Evolutionary conservation across 345 rosid species (phyloP), one percentile per base, ranked within the genome.

Genomic region (Clarkia xantiana): DNA sequence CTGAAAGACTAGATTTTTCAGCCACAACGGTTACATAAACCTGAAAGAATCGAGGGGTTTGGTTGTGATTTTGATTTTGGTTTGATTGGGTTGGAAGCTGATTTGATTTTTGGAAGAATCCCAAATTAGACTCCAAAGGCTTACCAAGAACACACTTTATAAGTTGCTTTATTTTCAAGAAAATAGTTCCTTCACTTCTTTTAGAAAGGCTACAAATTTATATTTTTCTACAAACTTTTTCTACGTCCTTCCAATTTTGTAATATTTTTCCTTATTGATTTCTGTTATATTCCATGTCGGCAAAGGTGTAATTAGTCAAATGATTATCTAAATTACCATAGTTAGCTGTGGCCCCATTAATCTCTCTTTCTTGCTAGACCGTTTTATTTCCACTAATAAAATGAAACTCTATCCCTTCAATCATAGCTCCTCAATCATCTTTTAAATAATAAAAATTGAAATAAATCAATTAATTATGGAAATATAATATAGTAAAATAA

Each of bases 21-120:
- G 40, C 53, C 17, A 15, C 53, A 49, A 49, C 53, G 41, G 53
- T 49, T 49, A 34, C 53, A 29, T 25, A 34, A 34, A 34, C 18
- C 41, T 25, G 53, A 22, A 14, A 40, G 53, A 19, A 29, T 12
- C 15, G 53, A 22, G 17, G 41, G 18, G 11, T 17, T 16, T 44
- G 53, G 19, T 22, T 34, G 12, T 15, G 49, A 17, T 46, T 8
- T 2, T 47, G 36, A 10, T 25, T 49, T 49, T 4, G 36, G 9
- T 29, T 29, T 4, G 36, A 29, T 29, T 29, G 36, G 36, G 8
- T 29, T 49, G 12, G 53, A 29, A 49, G 41, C 13, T 48, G 51
- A 2, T 7, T 2, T 29, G 36, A 29, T 29, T 29, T 29, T 5
- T 29, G 53, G 17, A 49, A 18, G 9, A 20, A 38, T 18, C 53